phyloP scores from a whole-genome alignment of 2,329 filamentous ascomycete genomes.

The Cladophialophora psammophila region DNA sequence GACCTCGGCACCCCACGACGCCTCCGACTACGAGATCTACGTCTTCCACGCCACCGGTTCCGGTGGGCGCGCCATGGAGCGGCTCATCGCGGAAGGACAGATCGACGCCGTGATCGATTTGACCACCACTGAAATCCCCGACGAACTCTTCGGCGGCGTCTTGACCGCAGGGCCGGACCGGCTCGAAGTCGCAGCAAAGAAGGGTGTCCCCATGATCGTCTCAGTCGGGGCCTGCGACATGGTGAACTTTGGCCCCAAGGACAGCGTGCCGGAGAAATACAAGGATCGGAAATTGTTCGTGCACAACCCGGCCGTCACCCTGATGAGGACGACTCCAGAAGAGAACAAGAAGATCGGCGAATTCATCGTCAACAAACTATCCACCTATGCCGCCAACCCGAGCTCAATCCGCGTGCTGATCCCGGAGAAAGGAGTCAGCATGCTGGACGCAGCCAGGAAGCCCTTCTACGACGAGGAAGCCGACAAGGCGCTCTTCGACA shows the following conservation, averaged over 20 bases:
- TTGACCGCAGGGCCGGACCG: slow-evolving; percentile 66
- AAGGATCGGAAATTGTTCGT: slow-evolving; percentile 61
- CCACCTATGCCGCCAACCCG: slow-evolving; percentile 48
- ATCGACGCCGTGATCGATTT: slow-evolving; percentile 73
- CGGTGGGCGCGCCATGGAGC: slow-evolving; percentile 73
- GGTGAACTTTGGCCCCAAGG: slow-evolving; percentile 68
- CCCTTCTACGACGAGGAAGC: slow-evolving; percentile 62
- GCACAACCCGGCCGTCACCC: slow-evolving; percentile 71
- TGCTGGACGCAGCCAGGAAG: slow-evolving; percentile 62
- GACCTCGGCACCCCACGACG: slow-evolving; percentile 38
- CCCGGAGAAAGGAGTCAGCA: slow-evolving; percentile 67
- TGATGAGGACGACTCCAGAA: slow-evolving; percentile 68
- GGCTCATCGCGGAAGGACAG: slow-evolving; percentile 63
- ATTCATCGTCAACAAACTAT: slow-evolving; percentile 64
- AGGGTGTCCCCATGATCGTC: slow-evolving; percentile 65
- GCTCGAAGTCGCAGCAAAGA: slow-evolving; percentile 63
- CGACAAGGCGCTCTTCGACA: slow-evolving; percentile 56
- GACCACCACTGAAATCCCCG: slow-evolving; percentile 74
- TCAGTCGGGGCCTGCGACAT: slow-evolving; percentile 66
- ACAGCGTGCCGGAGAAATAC: slow-evolving; percentile 65
- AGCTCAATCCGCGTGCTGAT: slow-evolving; percentile 63
- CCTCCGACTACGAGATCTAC: slow-evolving; percentile 62
- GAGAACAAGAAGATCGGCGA: slow-evolving; percentile 64
- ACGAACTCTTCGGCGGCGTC: slow-evolving; percentile 68
- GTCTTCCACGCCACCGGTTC: slow-evolving; percentile 75